phyloP scores from a whole-genome alignment of 306 rosid genomes.

The Gillenia trifoliata region DNA sequence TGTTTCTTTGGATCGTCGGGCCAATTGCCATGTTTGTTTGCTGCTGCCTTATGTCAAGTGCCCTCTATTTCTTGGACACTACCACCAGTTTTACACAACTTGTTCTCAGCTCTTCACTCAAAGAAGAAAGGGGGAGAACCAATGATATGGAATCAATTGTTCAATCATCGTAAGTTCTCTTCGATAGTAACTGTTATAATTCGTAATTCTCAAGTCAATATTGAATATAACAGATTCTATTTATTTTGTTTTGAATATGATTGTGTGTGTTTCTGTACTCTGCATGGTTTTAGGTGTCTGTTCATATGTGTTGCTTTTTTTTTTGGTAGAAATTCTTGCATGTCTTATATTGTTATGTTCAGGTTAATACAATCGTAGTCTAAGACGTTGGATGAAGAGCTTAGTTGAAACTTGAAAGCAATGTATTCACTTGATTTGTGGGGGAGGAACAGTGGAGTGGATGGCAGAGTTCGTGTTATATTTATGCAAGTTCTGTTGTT shows the following conservation, averaged over 20 bases:
- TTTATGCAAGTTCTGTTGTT: not conserved
- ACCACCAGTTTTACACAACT: constrained; percentile 57
- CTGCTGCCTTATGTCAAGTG: constrained; percentile 17
- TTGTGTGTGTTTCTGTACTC: no score
- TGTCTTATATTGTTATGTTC: not conserved
- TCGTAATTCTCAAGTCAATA: not conserved
- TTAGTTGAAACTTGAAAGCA: not conserved
- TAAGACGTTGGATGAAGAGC: not conserved
- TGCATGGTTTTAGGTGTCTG: not conserved
- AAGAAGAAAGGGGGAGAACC: constrained; percentile 22
- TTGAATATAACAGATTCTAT: not conserved
- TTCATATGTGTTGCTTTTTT: not conserved
- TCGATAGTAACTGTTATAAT: constrained; percentile 10
- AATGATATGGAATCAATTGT: constrained; percentile 39
- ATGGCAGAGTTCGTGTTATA: not conserved
- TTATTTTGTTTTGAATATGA: not conserved
- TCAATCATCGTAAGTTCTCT: constrained; percentile 18
- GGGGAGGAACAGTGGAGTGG: no score
- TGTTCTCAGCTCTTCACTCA: constrained; percentile 44
- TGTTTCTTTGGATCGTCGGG: constrained; percentile 39
- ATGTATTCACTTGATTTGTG: not conserved
- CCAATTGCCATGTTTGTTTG: constrained; percentile 28
- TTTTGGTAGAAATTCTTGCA: not conserved
- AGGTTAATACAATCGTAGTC: not conserved
- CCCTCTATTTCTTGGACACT: constrained; percentile 35